Base-by-base conservation (phyloP, 2,329 filamentous ascomycete species). In the Aspergillus fructus region DNA sequence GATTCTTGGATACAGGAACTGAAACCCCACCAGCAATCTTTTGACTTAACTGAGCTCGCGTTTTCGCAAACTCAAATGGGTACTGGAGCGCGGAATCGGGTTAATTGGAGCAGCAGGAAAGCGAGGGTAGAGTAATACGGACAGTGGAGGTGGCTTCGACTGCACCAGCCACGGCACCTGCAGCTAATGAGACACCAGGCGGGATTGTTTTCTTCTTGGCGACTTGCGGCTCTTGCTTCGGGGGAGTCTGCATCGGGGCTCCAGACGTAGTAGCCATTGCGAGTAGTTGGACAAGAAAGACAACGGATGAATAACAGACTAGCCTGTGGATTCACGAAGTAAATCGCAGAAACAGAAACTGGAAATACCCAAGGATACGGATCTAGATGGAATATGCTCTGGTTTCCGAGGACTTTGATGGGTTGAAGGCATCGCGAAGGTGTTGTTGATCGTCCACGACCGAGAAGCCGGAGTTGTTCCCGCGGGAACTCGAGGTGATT, bases 61-160 rank as follows among this genome's bases (percentile, higher is more conserved):
- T 88, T 71, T 89, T 89, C 53, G 85, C 85, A 63, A 87, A 89
- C 66, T 89, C 86, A 64, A 88, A 83, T 0, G 86, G 86, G 68
- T 88, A 88, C 75, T 80, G 58, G 23, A 11, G 9, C 37, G 5
- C 33, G 5, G 15, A 34, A 21, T 24, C 12, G 5, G 12, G 37
- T 54, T 27, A 49, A 43, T 19, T 17, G 19, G 5, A 8, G 5
- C 11, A 23, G 19, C 15, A 6, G 23, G n/a, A 27, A 46, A 9
- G n/a, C 15, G 9, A 21, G 15, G 13, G 13, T n/a, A 15, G 9
- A 13, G 56, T 15, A 33, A 17, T 9, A 64, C 68, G 49, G 50
- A 79, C 77, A 4, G 82, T 85, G 19, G 77, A 70, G 3, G 77
- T 73, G 4, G 81, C 81, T 66, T 85, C 82, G 7, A 82, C 71